Evolutionary conservation across 2,329 filamentous ascomycete genomes (phyloP).

Genomic region (Aaosphaeria arxii): DNA sequence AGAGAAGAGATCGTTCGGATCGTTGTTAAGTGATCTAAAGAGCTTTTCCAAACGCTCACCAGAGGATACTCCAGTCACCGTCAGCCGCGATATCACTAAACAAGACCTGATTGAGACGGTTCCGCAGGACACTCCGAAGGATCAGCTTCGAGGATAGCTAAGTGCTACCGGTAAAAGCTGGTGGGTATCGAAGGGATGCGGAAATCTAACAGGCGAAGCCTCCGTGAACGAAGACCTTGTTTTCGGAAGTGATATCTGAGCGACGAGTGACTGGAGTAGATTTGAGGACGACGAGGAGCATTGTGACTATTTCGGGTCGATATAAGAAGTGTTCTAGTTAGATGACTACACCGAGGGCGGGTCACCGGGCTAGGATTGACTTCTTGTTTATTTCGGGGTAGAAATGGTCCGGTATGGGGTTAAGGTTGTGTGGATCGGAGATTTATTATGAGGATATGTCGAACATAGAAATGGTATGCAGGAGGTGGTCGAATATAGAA

Average conservation of each 20-base stretch:
- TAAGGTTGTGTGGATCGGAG: conserved; percentile 14
- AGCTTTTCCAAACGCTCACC: conserved; percentile 28
- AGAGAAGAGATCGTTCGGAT: conserved; percentile 25
- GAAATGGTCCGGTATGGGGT: conserved; percentile 8
- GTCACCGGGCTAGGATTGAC: conserved; percentile 18
- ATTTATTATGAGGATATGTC: conserved; percentile 23
- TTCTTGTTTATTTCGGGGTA: conserved; percentile 5
- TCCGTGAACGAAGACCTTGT: conserved; percentile 39
- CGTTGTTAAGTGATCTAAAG: conserved; percentile 32
- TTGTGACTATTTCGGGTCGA: conserved; percentile 29
- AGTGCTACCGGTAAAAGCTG: conserved; percentile 32
- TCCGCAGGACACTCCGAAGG: conserved; percentile 37
- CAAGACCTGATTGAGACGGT: conserved; percentile 36
- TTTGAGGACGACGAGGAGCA: conserved; percentile 30
- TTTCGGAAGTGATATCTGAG: conserved; percentile 39
- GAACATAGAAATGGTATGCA: conserved; percentile 7
- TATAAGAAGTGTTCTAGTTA: conserved; percentile 23
- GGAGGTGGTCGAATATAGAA: conserved; percentile 10
- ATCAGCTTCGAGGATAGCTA: conserved; percentile 32
- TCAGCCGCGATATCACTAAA: conserved; percentile 44
- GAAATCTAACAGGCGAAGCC: conserved; percentile 37
- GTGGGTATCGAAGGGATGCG: conserved; percentile 28
- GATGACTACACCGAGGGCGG: conserved; percentile 20
- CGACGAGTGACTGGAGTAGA: conserved; percentile 43
- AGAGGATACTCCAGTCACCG: conserved; percentile 41